Conservation (phyloP, 352 stramenopile species). For the Sclerospora graminicola region DNA sequence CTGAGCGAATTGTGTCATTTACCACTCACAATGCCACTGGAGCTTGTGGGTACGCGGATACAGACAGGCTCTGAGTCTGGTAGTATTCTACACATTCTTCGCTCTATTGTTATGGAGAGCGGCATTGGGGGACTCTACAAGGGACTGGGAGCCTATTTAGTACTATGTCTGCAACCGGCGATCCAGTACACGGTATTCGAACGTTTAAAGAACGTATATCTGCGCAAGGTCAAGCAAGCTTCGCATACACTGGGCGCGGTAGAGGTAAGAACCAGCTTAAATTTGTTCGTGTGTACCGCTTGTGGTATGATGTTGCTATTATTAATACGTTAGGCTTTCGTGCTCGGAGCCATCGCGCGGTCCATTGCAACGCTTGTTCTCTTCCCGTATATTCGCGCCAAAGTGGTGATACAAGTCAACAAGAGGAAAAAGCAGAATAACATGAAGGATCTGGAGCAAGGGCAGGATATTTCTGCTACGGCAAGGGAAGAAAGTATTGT, state of each 20-base stretch:
- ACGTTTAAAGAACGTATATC: constrained; percentile 66
- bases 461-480: constrained; percentile 4
- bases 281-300: neutral
- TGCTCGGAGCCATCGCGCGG: constrained; percentile 89
- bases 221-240: constrained; percentile 48
- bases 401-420: constrained; percentile 90
- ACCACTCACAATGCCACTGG: constrained; percentile 78
- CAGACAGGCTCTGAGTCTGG: constrained; percentile 49
- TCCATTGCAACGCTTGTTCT: constrained; percentile 92
- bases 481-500: constrained; percentile 75
- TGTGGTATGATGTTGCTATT: constrained; percentile 1
- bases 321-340: constrained; percentile 87
- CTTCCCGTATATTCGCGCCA: constrained; percentile 94
- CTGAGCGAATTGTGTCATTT: constrained; percentile 72
- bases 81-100: constrained; percentile 50
- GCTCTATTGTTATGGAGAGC: constrained; percentile 57
- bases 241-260: constrained; percentile 48
- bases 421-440: constrained; percentile 34
- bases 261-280: constrained; percentile 28
- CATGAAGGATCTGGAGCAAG: constrained; percentile 6
- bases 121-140: constrained; percentile 76
- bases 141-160: constrained; percentile 85
- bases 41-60: constrained; percentile 81
- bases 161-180: constrained; percentile 94
- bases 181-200: constrained; percentile 97